phyloP scores from a whole-genome alignment of 1,284 basidiomycete genomes.

The Fomitopsis schrenkii region DNA sequence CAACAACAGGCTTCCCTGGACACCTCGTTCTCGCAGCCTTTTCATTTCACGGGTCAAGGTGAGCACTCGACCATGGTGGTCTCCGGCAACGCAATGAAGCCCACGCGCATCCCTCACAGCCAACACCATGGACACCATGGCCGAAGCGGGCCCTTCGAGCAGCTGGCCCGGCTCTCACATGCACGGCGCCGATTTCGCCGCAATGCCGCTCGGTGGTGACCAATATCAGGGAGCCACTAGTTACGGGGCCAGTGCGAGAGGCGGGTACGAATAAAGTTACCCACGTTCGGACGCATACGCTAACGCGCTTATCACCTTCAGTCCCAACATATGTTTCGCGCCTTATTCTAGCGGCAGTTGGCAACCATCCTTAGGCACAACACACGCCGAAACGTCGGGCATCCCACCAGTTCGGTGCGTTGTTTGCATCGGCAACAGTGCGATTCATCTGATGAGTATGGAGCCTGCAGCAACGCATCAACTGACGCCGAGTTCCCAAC shows the following conservation, averaged over 20 bases:
- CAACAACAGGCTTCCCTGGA: neutral
- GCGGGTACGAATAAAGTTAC: neutral
- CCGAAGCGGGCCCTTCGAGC: neutral
- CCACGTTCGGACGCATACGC: neutral
- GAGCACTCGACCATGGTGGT: neutral
- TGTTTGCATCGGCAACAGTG: neutral
- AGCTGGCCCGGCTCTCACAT: neutral
- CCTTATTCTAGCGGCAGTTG: neutral
- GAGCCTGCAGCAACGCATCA: neutral
- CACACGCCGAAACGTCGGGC: neutral
- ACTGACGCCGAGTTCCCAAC: neutral
- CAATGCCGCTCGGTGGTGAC: neutral
- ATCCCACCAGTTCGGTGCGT: neutral
- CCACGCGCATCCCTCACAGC: neutral
- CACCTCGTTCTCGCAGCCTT: neutral
- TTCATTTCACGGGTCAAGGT: neutral
- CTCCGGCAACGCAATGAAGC: neutral
- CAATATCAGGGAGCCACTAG: neutral
- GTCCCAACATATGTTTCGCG: neutral
- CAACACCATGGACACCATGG: neutral
- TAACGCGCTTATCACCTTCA: neutral
- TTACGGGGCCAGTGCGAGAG: neutral
- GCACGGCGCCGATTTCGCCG: neutral
- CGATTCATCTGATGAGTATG: neutral
- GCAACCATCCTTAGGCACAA: neutral